These are phyloP conservation scores for Candida glucosophila DNA, from an alignment of 1,139 yeast species.

Conservation along the genomic window DNA sequence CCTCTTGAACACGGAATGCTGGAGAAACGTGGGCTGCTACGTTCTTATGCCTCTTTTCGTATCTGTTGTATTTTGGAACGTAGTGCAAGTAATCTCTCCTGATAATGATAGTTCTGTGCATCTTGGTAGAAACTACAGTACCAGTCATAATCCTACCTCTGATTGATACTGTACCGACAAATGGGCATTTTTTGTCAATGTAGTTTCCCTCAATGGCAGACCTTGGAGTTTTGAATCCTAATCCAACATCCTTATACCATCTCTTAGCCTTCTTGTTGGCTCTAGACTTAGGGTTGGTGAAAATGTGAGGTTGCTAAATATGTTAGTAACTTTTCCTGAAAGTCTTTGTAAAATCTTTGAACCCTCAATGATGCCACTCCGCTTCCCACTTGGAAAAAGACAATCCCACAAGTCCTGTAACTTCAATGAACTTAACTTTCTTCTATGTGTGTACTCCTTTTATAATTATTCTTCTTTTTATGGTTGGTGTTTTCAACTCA, in stretches of 20 bases:
- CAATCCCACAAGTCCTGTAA: no score
- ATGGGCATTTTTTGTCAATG: conserved; percentile 99
- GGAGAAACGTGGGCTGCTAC: conserved; percentile 99
- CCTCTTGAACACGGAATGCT: conserved; percentile 99
- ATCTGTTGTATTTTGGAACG: conserved; percentile 99
- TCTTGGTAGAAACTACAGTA: conserved; percentile 99
- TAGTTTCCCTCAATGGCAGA: conserved; percentile 97
- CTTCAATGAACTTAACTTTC: no score
- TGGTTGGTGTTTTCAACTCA: no score
- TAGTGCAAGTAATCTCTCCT: conserved; percentile 99
- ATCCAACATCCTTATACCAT: conserved; percentile 99
- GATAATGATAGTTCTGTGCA: conserved; percentile 99
- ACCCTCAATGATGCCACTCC: no score
- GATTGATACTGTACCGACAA: conserved; percentile 93
- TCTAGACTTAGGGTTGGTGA: conserved; percentile 99
- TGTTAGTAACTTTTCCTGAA: conserved; percentile 28
- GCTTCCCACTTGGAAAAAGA: no score
- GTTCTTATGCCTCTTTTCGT: conserved; percentile 99
- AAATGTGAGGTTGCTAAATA: conserved; percentile 96
- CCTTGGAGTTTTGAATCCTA: conserved; percentile 99
- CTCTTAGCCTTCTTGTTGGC: conserved; percentile 99
- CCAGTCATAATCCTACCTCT: conserved; percentile 99
- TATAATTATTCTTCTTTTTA: background rate
- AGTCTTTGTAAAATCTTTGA: no score
- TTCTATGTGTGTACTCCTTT: background rate